Conservation (phyloP, 2,329 filamentous ascomycete species). For the Harringtonia lauricola region DNA sequence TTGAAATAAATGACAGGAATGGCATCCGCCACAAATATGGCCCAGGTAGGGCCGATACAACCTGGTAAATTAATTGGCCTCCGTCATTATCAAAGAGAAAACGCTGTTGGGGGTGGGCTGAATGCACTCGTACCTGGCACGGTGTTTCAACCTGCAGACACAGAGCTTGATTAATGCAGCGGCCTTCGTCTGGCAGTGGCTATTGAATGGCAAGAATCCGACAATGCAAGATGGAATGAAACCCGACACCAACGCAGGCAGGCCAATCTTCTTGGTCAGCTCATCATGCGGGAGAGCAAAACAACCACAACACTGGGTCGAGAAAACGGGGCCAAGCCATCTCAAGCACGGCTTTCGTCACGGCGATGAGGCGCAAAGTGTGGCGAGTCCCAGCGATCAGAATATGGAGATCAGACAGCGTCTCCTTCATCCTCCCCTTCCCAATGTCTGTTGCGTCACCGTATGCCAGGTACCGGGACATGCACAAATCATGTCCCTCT, state of each 20-base stretch:
- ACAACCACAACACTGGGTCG: too few relatives aligned
- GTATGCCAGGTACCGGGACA: background rate
- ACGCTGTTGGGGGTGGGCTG: too few relatives aligned
- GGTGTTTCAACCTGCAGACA: background rate
- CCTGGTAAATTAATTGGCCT: conserved; percentile 7
- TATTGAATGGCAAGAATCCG: too few relatives aligned
- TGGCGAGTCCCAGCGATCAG: conserved; percentile 7
- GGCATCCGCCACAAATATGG: background rate
- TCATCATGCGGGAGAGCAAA: too few relatives aligned
- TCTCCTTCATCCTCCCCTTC: background rate
- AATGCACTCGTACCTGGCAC: background rate
- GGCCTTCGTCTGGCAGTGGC: too few relatives aligned
- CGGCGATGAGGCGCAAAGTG: conserved; percentile 4
- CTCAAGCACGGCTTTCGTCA: background rate
- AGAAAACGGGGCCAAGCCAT: background rate
- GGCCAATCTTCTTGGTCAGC: too few relatives aligned
- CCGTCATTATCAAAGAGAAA: background rate
- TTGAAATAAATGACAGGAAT: conserved; percentile 4
- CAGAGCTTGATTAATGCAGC: too few relatives aligned
- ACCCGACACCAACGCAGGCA: too few relatives aligned
- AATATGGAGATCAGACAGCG: conserved; percentile 6
- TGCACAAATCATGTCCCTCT: too few relatives aligned
- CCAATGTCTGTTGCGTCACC: background rate
- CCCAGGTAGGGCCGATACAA: conserved; percentile 9
- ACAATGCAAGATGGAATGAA: too few relatives aligned